Conservation (phyloP, 1,139 yeast genomes). For the Protomyces arabidopsidicola region DNA sequence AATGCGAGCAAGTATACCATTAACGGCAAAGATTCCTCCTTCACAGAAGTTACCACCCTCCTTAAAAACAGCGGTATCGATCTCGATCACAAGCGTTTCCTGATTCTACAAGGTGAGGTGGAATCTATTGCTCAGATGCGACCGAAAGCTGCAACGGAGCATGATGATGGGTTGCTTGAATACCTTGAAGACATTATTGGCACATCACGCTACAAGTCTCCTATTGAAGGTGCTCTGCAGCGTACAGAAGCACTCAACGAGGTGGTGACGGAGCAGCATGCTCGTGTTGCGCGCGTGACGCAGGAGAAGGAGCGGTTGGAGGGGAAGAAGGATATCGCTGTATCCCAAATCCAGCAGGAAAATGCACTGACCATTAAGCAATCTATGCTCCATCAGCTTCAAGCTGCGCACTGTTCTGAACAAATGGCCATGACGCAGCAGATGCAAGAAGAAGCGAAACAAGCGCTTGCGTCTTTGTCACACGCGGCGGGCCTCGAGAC, state of each 20-base stretch:
- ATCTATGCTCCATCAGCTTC: constrained; percentile 56
- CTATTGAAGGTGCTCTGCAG: constrained; percentile 61
- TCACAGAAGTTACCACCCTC: constrained; percentile 71
- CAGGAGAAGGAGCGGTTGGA: constrained; percentile 70
- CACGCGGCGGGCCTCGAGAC: constrained; percentile 47
- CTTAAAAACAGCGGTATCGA: constrained; percentile 85
- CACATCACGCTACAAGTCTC: constrained; percentile 72
- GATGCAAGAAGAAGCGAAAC: constrained; percentile 47
- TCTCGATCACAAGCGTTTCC: constrained; percentile 86
- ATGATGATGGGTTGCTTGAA: constrained; percentile 89
- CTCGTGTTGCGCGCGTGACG: constrained; percentile 71
- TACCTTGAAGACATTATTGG: constrained; percentile 96
- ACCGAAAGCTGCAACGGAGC: constrained; percentile 87
- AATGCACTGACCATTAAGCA: constrained; percentile 54
- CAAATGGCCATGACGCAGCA: constrained; percentile 32
- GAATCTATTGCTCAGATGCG: constrained; percentile 99
- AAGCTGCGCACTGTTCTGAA: constrained; percentile 43
- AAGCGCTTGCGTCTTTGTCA: constrained; percentile 45
- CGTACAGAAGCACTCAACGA: constrained; percentile 70
- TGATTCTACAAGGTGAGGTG: constrained; percentile 95
- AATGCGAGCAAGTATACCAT: constrained; percentile 76
- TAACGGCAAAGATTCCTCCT: constrained; percentile 63
- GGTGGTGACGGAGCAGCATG: constrained; percentile 73
- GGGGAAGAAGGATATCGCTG: constrained; percentile 62
- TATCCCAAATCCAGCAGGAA: constrained; percentile 61